Percentiles rank a stretch among this genome's conserved stretches.
Evolutionary conservation across 306 rosid genomes (phyloP).

Genomic region (Glycine latifolia): DNA sequence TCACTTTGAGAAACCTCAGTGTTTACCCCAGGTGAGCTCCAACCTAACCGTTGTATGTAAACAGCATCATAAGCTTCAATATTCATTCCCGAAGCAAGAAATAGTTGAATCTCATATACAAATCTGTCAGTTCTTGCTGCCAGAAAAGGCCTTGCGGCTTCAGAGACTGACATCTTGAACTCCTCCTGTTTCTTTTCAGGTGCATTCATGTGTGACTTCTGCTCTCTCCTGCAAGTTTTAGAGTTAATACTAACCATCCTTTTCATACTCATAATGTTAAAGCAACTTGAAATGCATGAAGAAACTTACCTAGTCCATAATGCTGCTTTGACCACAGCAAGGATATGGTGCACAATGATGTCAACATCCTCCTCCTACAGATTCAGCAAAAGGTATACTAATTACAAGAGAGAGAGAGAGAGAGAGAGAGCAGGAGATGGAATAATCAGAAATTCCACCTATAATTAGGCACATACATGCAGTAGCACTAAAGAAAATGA

Average conservation of each 20-base stretch:
- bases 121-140: constrained; percentile 72
- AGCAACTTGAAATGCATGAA: constrained; percentile 35
- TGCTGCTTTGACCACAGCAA: constrained; percentile 62
- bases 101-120: constrained; percentile 74
- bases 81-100: constrained; percentile 89
- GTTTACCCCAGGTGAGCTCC: constrained; percentile 66
- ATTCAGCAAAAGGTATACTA: constrained; percentile 33
- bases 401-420: background rate
- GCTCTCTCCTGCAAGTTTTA: constrained; percentile 56
- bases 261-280: constrained; percentile 14
- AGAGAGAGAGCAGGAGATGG: background rate
- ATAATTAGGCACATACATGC: constrained; percentile 12
- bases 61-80: constrained; percentile 89
- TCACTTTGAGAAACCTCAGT: constrained; percentile 56
- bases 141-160: constrained; percentile 77
- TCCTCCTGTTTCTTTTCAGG: constrained; percentile 65
- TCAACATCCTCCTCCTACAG: constrained; percentile 88
- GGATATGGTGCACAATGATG: constrained; percentile 78
- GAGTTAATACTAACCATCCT: constrained; percentile 17
- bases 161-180: constrained; percentile 58
- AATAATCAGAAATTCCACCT: background rate
- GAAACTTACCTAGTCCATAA: constrained; percentile 57
- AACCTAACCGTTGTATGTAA: constrained; percentile 78
- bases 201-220: constrained; percentile 36
- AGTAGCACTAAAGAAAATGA: background rate